A percentile compares a stretch with the other conserved stretches of the same genome.
Conservation (phyloP, 768 basidiomycete species). For the Podaxis sp. region DNA sequence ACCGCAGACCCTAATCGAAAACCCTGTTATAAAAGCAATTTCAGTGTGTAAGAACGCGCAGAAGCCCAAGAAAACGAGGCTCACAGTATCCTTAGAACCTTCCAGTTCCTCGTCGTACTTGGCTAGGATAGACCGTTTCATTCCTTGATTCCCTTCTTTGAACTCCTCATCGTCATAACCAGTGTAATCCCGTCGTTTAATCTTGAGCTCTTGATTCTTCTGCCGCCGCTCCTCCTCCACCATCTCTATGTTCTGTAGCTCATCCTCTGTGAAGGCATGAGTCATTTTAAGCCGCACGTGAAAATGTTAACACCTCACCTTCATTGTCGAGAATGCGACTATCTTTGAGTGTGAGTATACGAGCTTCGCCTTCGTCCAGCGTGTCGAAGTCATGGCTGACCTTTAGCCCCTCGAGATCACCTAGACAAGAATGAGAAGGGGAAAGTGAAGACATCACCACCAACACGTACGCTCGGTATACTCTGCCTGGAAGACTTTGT, state of each 20-base stretch:
- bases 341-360: conserved; percentile 96
- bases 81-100: conserved; percentile 64
- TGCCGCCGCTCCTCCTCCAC: conserved; percentile 81
- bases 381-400: conserved; percentile 93
- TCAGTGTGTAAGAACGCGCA: neutral
- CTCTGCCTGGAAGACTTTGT: conserved; percentile 66
- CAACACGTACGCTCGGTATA: conserved; percentile 79
- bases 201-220: conserved; percentile 80
- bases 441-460: neutral
- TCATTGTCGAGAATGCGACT: conserved; percentile 93
- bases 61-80: conserved; percentile 15
- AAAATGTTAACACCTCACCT: conserved; percentile 42
- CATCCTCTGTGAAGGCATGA: conserved; percentile 71
- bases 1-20: conserved; percentile 78
- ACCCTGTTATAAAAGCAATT: conserved; percentile 41
- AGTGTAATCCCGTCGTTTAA: conserved; percentile 85
- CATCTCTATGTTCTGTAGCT: conserved; percentile 93
- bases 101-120: conserved; percentile 95
- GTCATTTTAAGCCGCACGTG: conserved; percentile 6
- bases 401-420: conserved; percentile 90
- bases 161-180: conserved; percentile 98
- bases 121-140: conserved; percentile 77
- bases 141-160: conserved; percentile 62
- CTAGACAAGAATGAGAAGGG: conserved; percentile 32
- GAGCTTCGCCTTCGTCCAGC: conserved; percentile 90